These are phyloP conservation scores for Ogataea henricii DNA, from an alignment of 805 yeast genomes.

Conservation along the genomic window DNA sequence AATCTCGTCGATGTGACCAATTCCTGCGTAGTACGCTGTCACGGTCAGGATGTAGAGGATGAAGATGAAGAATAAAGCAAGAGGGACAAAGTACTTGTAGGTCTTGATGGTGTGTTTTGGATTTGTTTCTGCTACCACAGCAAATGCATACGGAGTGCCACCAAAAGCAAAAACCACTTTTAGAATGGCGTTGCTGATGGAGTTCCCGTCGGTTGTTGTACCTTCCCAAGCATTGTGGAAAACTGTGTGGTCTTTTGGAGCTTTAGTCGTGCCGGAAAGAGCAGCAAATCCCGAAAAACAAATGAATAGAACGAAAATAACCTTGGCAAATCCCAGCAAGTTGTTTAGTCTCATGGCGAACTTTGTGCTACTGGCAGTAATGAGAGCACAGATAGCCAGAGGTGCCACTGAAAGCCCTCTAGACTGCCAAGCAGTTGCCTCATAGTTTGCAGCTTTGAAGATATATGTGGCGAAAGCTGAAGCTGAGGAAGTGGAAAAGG, in stretches of 20 bases:
- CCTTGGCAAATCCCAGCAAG: slow-evolving; percentile 68
- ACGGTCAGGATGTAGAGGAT: slow-evolving; percentile 74
- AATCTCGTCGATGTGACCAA: slow-evolving; percentile 60
- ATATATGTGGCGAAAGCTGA: slow-evolving; percentile 79
- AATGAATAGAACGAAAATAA: slow-evolving; percentile 69
- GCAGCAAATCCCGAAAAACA: slow-evolving; percentile 84
- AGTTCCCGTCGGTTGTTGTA: slow-evolving; percentile 44
- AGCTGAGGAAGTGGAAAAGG: slow-evolving; percentile 87
- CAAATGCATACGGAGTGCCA: slow-evolving; percentile 43
- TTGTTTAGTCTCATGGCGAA: slow-evolving; percentile 68
- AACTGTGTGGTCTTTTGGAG: slow-evolving; percentile 26
- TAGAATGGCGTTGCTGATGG: slow-evolving; percentile 44
- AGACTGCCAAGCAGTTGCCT: slow-evolving; percentile 72
- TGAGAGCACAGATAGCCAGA: slow-evolving; percentile 65
- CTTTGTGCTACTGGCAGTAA: slow-evolving; percentile 62
- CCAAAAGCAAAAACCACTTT: slow-evolving; percentile 47
- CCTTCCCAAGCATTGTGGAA: slow-evolving; percentile 42
- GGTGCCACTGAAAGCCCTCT: slow-evolving; percentile 78
- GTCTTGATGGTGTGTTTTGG: slow-evolving; percentile 44
- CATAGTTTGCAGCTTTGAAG: slow-evolving; percentile 69
- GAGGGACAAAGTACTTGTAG: slow-evolving; percentile 72
- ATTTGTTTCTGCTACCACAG: slow-evolving; percentile 47
- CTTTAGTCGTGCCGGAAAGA: slow-evolving; percentile 64
- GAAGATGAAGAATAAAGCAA: slow-evolving; percentile 61
- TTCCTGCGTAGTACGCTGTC: slow-evolving; percentile 80